Conservation (phyloP, 2,329 filamentous ascomycete species). For the Gnomoniopsis smithogilvyi region DNA sequence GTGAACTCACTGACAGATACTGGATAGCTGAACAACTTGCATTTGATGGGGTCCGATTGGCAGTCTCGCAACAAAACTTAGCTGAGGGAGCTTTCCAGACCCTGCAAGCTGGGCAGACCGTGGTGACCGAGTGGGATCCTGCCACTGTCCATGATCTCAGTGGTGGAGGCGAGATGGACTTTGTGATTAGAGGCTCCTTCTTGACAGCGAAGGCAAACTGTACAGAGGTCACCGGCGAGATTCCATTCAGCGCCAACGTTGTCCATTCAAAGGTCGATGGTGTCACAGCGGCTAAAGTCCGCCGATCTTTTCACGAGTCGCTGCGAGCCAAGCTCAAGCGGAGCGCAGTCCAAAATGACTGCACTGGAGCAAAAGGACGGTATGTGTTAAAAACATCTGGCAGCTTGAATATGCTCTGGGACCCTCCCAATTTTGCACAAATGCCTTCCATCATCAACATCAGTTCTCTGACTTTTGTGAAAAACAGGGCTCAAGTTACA, state of each 20-base stretch:
- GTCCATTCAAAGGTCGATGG: conserved; percentile 57
- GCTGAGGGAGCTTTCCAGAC: conserved; percentile 46
- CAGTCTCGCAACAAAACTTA: conserved; percentile 42
- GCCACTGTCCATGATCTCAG: conserved; percentile 52
- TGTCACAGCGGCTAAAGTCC: conserved; percentile 46
- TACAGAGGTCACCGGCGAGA: conserved; percentile 50
- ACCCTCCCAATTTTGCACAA: not conserved
- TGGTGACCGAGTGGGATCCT: conserved; percentile 52
- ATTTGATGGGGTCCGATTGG: conserved; percentile 53
- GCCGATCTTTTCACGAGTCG: conserved; percentile 42
- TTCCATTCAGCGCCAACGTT: conserved; percentile 58
- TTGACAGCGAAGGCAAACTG: conserved; percentile 50
- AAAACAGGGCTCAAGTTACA: conserved; percentile 36
- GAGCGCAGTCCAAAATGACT: conserved; percentile 49
- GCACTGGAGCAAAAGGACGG: conserved; percentile 42
- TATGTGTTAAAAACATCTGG: not conserved
- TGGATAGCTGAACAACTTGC: conserved; percentile 36
- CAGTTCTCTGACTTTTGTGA: not conserved
- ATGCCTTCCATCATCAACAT: not conserved
- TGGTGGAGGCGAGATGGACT: conserved; percentile 50
- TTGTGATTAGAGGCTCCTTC: conserved; percentile 54
- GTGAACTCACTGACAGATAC: not conserved
- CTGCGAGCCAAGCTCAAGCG: conserved; percentile 34
- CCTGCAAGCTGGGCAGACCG: conserved; percentile 45
- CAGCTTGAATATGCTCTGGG: too few relatives aligned